Base-by-base conservation (phyloP, 1,139 yeast species). In the Saccharomyces hybrid region DNA sequence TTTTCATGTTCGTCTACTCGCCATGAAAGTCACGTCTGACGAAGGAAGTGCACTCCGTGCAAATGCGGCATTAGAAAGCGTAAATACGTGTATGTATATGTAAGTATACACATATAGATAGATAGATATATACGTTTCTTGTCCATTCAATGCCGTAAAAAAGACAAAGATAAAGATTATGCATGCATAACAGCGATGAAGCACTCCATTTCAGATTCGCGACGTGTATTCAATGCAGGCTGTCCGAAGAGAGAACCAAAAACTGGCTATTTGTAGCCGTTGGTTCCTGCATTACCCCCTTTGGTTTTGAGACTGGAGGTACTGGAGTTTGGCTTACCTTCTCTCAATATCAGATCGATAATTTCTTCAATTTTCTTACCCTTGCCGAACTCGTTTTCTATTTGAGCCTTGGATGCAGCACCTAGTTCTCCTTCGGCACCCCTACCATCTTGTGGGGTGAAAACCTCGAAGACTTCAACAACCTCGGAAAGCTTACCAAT, bases 391-490 rank as follows among this genome's bases (percentile, higher is more conserved):
- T 87, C 91, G 59, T 78, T 79, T 52, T 76, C 78, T 56, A 88
- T 71, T 59, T 83, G 85, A 23, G 75, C 72, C 56, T 81, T 78
- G n/a, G 91, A 83, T 1, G 95, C 95, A 64, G 81, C 84, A 57
- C 84, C 89, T 34, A 86, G 70, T 8, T 79, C 77, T 54, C 95
- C 95, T 63, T 82, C 88, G 3, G 81, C 73, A 34, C 96, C 96
- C 48, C 72, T 72, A 50, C 87, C 86, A 50, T 75, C 76, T 60
- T 79, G 78, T 57, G 81, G 78, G 32, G 79, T 75, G 67, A 78
- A 88, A 14, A 88, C 78, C 65, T 84, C 80, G 74, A 81, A 86
- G 16, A 79, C 75, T 0, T 84, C 83, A 2, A 87, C 83, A 27
- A 85, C 78, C 47, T 83, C 84, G 13, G 84, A 76, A 59, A 88